phyloP scores from a whole-genome alignment of 2,329 filamentous ascomycete species.

The Colletotrichum ledebouriae region DNA sequence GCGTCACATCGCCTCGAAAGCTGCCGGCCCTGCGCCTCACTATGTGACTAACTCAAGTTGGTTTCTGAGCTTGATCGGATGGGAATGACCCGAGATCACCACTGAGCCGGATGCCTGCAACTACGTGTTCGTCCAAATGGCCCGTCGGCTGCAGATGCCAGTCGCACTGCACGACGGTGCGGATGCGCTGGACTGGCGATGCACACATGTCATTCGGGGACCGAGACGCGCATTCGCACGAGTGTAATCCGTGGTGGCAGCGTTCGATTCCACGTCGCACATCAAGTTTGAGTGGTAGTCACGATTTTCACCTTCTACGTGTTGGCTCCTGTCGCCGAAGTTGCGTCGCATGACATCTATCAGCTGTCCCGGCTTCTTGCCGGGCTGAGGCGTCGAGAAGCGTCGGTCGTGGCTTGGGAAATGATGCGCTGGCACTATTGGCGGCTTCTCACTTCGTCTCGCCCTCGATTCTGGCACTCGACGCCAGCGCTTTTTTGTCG shows the following conservation, averaged over 20 bases:
- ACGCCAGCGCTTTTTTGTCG: slow-evolving; percentile 4
- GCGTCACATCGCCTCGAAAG: slow-evolving; percentile 17
- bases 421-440: slow-evolving; percentile 1
- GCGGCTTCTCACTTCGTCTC: slow-evolving; percentile 12
- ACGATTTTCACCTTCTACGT: slow-evolving; percentile 11
- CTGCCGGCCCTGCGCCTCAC: slow-evolving; percentile 4
- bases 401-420: slow-evolving; percentile 3
- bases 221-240: slow-evolving; percentile 28
- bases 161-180: slow-evolving; percentile 12
- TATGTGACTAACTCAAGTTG: slow-evolving; percentile 6
- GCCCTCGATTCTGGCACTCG: not conserved
- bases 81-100: slow-evolving; percentile 23
- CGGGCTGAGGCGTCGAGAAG: not conserved
- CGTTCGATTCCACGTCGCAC: not conserved
- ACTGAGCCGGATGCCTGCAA: not conserved
- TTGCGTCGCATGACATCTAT: not conserved
- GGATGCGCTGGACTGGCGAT: not conserved
- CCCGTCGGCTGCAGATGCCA: slow-evolving; percentile 16
- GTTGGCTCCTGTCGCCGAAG: not conserved
- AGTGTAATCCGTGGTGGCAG: slow-evolving; percentile 7
- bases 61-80: slow-evolving; percentile 8
- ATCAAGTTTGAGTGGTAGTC: not conserved
- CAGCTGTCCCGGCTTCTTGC: slow-evolving; percentile 16
- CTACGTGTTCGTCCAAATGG: slow-evolving; percentile 13
- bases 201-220: slow-evolving; percentile 17